Base-by-base conservation (phyloP, 768 basidiomycete species). In the Amanita molliuscula region DNA sequence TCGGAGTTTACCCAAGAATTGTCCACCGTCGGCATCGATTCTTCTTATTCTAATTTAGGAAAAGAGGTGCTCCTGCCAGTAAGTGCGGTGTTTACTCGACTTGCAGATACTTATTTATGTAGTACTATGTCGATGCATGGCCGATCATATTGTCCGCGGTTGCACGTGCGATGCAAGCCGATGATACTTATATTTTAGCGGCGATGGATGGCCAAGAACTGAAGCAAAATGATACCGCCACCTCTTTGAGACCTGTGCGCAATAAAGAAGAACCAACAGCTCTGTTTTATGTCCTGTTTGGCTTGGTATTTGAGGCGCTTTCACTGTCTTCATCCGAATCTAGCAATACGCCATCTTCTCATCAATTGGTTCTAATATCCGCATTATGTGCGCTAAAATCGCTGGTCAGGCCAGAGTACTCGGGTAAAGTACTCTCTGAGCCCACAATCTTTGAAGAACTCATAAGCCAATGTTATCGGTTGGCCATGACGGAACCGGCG, bases 51-150 rank as follows among this genome's bases (percentile, higher is more conserved):
- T 7, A 92, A 86, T 45, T 73, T 97, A 6, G 93, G 92, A 1
- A 82, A 87, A 55, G 95, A 97, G 54, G 89, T 96, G 6, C 67
- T 96, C 2, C 64, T 98, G 18, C 95, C 95, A 3, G 94, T 96
- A 60, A 61, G 88, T 34, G 13, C 71, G 4, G 47, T 7, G 50
- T 43, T 25, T 16, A 20, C 23, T 36, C 3, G 20, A 20, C 4
- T 6, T 4, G 3, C 23, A 9, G 25, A 28, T 2, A 9, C 8
- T n/a, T 18, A 15, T 31, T 55, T 45, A 37, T 44, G 8, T 57
- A 96, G 94, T 97, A 95, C 62, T 98, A 97, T 61, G 71, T 81
- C 26, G 74, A 80, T 26, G 77, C 92, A 1, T 95, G 92, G 84
- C 69, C 80, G 0, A 75, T 80, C 40, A 85, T 97, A 54, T 70